A percentile compares a stretch with the other conserved stretches of the same genome.
phyloP scores from a whole-genome alignment of 192 early-diverging fungal genomes.

The Podila horticola region DNA sequence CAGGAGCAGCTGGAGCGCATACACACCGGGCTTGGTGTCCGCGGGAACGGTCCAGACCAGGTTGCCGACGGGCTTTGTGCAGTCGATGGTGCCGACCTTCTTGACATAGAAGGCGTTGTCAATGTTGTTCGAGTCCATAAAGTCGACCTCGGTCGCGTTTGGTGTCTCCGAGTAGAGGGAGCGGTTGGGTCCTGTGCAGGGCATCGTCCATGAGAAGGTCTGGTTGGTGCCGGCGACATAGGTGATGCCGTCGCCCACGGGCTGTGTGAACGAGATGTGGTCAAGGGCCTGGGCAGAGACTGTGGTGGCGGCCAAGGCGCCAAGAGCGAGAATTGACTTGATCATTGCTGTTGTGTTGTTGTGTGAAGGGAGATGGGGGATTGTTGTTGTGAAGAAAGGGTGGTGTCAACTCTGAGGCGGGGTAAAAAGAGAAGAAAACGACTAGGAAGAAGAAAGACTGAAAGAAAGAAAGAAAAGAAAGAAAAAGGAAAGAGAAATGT shows the following conservation, averaged over 20 bases:
- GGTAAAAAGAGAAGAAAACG: background rate
- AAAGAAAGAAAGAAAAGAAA: background rate
- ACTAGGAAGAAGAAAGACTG: background rate
- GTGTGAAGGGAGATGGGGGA: background rate
- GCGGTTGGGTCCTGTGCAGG: slow-evolving; percentile 22
- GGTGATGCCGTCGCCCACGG: slow-evolving; percentile 47
- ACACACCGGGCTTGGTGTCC: slow-evolving; percentile 49
- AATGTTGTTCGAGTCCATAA: slow-evolving; percentile 54
- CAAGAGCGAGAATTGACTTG: slow-evolving; percentile 36
- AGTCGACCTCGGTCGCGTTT: slow-evolving; percentile 41
- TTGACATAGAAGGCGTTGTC: slow-evolving; percentile 53
- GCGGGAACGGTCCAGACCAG: slow-evolving; percentile 51
- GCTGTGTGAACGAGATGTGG: slow-evolving; percentile 53
- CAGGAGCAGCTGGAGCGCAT: slow-evolving; percentile 40
- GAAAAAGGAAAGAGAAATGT: background rate
- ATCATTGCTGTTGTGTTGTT: slow-evolving; percentile 20
- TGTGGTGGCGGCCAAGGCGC: background rate
- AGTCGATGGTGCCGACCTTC: slow-evolving; percentile 52
- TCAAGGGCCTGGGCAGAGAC: slow-evolving; percentile 2
- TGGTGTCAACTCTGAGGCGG: background rate
- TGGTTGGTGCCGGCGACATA: slow-evolving; percentile 49
- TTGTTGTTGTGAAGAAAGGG: background rate
- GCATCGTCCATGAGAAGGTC: slow-evolving; percentile 53
- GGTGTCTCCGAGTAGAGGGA: slow-evolving; percentile 37
- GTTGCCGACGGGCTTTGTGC: slow-evolving; percentile 43